A percentile compares a stretch with the other conserved stretches of the same genome.
Evolutionary conservation across 75 land plant species (phyloP).

Genomic region (Picea glauca): DNA sequence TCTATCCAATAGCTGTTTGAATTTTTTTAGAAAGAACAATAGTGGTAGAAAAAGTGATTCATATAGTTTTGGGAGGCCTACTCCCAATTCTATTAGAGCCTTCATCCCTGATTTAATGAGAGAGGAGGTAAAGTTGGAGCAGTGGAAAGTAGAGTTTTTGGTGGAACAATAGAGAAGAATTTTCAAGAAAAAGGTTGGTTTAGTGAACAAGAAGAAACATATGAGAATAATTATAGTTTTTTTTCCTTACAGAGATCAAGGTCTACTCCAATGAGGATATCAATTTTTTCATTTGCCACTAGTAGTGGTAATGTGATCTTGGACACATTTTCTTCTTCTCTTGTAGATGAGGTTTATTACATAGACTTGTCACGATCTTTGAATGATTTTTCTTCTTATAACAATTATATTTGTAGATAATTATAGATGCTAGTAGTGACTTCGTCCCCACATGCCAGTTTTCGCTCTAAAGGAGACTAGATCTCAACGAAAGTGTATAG

Average conservation of each 20-base stretch:
- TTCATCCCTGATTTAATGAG: background rate
- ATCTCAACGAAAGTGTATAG: constrained; percentile 4
- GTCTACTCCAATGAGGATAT: no score
- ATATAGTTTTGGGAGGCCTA: background rate
- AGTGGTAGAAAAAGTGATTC: background rate
- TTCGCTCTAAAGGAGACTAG: background rate
- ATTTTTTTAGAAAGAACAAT: no score
- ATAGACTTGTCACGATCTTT: constrained; percentile 3
- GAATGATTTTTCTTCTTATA: constrained; percentile 7
- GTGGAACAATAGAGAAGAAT: background rate
- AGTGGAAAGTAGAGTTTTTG: constrained; percentile 6
- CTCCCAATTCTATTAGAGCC: constrained; percentile 1
- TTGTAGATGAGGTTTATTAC: background rate
- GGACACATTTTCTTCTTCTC: no score
- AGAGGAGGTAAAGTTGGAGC: background rate
- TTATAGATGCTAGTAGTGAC: background rate
- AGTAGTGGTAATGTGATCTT: no score
- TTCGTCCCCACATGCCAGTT: background rate
- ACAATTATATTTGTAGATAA: constrained; percentile 1
- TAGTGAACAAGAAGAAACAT: no score
- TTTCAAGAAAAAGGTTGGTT: no score
- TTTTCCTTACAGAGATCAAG: no score
- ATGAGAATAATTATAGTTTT: no score
- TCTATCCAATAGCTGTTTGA: background rate
- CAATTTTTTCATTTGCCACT: no score